Evolutionary conservation across 164 flowering plant species (phyloP).

Genomic region (Magnolia kwangsiensis): DNA sequence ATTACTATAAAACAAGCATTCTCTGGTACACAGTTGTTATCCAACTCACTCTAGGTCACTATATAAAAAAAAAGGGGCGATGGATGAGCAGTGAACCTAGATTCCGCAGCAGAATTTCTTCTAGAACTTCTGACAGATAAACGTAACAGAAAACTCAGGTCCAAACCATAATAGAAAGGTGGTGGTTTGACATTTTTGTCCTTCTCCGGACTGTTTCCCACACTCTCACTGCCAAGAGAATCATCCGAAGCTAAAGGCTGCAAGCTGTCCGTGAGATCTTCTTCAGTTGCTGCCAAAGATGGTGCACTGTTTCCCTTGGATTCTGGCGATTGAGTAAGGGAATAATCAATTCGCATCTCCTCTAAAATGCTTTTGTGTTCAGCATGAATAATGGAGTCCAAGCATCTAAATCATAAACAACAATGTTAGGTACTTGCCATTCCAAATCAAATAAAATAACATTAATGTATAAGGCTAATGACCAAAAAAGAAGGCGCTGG

Average conservation of each 20-base stretch:
- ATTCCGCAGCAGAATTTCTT: constrained; percentile 19
- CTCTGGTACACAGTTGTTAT: too few species aligned
- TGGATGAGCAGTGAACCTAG: constrained; percentile 36
- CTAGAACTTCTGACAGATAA: constrained; percentile 22
- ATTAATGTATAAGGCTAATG: too few species aligned
- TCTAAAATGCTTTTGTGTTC: constrained; percentile 83
- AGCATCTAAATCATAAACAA: constrained; percentile 38
- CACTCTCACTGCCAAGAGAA: constrained; percentile 10
- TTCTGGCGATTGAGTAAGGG: constrained; percentile 24
- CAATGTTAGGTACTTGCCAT: neutral
- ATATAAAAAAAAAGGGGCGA: neutral
- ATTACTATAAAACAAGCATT: neutral
- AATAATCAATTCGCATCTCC: constrained; percentile 70
- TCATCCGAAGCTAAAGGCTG: constrained; percentile 16
- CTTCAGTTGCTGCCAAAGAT: constrained; percentile 15
- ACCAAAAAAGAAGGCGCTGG: neutral
- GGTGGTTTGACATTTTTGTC: constrained; percentile 10
- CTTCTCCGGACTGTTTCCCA: constrained; percentile 12
- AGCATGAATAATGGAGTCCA: constrained; percentile 88
- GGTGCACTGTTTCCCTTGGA: constrained; percentile 5
- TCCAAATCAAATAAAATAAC: neutral
- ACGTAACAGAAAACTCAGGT: constrained; percentile 36
- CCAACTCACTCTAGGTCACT: neutral
- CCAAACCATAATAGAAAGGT: constrained; percentile 30
- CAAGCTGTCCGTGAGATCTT: constrained; percentile 15